A percentile compares a stretch with the other conserved stretches of the same genome.
Evolutionary conservation across 2,329 filamentous ascomycete species (phyloP).

Genomic region (Lojkania enalia): DNA sequence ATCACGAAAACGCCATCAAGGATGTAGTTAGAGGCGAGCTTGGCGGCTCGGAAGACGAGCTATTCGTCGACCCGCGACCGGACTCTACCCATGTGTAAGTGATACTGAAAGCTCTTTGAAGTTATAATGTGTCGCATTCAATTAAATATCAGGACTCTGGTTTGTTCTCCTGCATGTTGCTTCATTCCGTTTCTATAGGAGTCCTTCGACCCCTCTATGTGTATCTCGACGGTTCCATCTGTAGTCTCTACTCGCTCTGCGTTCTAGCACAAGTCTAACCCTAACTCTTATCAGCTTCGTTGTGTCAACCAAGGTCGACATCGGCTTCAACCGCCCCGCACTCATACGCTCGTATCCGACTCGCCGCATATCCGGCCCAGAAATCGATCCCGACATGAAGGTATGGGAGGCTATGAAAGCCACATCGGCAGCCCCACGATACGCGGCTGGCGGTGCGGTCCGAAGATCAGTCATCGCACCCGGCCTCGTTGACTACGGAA

Average conservation of each 20-base stretch:
- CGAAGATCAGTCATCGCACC: conserved; percentile 31
- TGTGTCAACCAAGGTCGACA: conserved; percentile 32
- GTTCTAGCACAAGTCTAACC: neutral
- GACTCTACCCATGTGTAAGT: conserved; percentile 38
- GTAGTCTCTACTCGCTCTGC: no score
- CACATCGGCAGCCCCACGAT: conserved; percentile 29
- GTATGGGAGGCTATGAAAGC: conserved; percentile 33
- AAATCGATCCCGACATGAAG: conserved; percentile 29
- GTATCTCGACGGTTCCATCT: no score
- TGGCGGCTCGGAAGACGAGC: conserved; percentile 19
- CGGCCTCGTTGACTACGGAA: conserved; percentile 36
- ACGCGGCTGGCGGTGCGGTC: conserved; percentile 17
- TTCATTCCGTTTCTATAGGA: no score
- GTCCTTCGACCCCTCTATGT: no score
- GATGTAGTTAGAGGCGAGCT: conserved; percentile 22
- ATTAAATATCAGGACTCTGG: neutral
- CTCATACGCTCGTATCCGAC: conserved; percentile 37
- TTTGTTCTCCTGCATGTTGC: no score
- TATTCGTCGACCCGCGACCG: conserved; percentile 26
- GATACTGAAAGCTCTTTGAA: neutral
- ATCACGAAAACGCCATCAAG: conserved; percentile 28
- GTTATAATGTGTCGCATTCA: neutral
- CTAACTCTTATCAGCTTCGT: conserved; percentile 26
- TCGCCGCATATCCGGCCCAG: conserved; percentile 34
- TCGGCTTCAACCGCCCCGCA: conserved; percentile 33